Evolutionary conservation across 345 rosid species (phyloP).

Genomic region (Excoecaria cochinchinensis): DNA sequence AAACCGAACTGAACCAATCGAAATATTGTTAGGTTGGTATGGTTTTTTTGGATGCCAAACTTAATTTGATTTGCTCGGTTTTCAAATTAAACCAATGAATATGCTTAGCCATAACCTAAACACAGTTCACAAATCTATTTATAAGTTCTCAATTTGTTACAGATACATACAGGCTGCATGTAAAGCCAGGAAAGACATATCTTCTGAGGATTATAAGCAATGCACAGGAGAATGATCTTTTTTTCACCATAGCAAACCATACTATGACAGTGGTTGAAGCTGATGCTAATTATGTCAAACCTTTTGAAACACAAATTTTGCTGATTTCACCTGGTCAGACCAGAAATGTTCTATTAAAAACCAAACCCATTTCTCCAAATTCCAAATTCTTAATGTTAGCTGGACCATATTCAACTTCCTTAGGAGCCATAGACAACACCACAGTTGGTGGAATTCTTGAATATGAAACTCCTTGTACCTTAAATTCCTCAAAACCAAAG

Average conservation of each 20-base stretch:
- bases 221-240: conserved; percentile 74
- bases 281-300: conserved; percentile 74
- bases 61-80: no score
- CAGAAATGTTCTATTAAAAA: conserved; percentile 61
- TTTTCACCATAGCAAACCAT: conserved; percentile 77
- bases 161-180: conserved; percentile 66
- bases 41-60: no score
- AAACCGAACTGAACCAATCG: no score
- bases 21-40: no score
- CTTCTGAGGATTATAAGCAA: conserved; percentile 69
- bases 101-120: no score
- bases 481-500: conserved; percentile 13
- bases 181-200: conserved; percentile 68
- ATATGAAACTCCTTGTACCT: conserved; percentile 30
- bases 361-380: conserved; percentile 50
- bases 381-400: conserved; percentile 65
- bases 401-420: conserved; percentile 65
- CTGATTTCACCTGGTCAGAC: conserved; percentile 69
- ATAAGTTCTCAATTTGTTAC: no score
- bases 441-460: conserved; percentile 66
- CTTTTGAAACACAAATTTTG: conserved; percentile 49
- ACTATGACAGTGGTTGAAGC: conserved; percentile 64
- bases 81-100: no score
- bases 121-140: no score
- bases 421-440: conserved; percentile 63